phyloP scores from a whole-genome alignment of 371 early-diverging fungal species.

The Mortierella sp. region DNA sequence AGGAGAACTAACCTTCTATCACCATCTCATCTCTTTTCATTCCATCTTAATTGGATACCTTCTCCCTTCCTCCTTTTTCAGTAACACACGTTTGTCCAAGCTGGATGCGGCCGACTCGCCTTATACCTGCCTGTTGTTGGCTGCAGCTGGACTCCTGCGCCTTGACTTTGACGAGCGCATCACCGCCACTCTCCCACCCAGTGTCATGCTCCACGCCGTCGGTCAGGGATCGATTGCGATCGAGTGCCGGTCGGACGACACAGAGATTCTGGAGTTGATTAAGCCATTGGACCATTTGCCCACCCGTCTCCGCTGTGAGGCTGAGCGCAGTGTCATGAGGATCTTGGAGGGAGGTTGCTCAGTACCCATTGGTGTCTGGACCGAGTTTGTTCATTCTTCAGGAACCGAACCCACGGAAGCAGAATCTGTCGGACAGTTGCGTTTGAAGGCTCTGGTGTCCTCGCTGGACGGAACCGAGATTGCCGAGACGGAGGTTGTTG shows the following conservation, averaged over 20 bases:
- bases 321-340: slow-evolving; percentile 94
- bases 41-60: not conserved
- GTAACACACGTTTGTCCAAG: slow-evolving; percentile 91
- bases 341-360: slow-evolving; percentile 96
- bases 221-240: slow-evolving; percentile 96
- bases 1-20: not conserved
- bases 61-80: slow-evolving; percentile 18
- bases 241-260: slow-evolving; percentile 86
- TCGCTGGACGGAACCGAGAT: slow-evolving; percentile 77
- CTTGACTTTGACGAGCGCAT: slow-evolving; percentile 80
- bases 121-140: slow-evolving; percentile 88
- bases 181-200: slow-evolving; percentile 74
- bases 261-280: slow-evolving; percentile 62
- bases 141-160: slow-evolving; percentile 90
- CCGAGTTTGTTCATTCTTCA: slow-evolving; percentile 59
- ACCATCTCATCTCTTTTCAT: not conserved
- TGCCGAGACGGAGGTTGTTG: slow-evolving; percentile 63
- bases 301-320: slow-evolving; percentile 78
- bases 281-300: slow-evolving; percentile 73
- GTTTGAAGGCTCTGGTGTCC: slow-evolving; percentile 75
- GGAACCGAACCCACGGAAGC: slow-evolving; percentile 11
- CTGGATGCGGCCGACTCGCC: slow-evolving; percentile 84
- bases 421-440: slow-evolving; percentile 58
- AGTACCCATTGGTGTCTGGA: slow-evolving; percentile 95
- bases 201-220: slow-evolving; percentile 88